These are phyloP conservation scores for Parmales sp. DNA, from an alignment of 108 stramenopile genomes.

Conservation along the genomic window DNA sequence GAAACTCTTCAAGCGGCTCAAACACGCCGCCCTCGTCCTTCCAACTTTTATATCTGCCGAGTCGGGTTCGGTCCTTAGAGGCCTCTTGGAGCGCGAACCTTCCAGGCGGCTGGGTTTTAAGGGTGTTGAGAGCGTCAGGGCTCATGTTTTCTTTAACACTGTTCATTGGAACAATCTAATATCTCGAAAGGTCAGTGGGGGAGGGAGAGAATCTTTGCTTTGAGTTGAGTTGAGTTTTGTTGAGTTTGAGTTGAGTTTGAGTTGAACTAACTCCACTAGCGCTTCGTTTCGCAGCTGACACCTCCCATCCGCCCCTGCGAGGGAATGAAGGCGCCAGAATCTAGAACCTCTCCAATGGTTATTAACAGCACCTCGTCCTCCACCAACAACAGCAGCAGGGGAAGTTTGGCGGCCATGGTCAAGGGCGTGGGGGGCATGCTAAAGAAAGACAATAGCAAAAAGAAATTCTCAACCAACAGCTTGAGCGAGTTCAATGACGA, in stretches of 20 bases:
- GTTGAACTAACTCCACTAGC: background rate
- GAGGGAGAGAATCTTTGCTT: slow-evolving; percentile 33
- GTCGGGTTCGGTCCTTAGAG: slow-evolving; percentile 49
- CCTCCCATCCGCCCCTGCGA: slow-evolving; percentile 79
- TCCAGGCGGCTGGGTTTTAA: background rate
- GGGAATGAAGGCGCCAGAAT: slow-evolving; percentile 60
- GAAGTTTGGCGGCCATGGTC: too few species aligned
- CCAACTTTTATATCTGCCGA: slow-evolving; percentile 55
- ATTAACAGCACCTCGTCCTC: too few species aligned
- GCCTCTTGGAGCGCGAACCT: slow-evolving; percentile 49
- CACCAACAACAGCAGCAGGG: too few species aligned
- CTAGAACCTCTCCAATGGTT: too few species aligned
- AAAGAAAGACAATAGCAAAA: too few species aligned
- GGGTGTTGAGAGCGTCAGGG: background rate
- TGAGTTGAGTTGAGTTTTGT: too few species aligned
- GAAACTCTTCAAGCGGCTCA: slow-evolving; percentile 80
- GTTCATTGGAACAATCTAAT: slow-evolving; percentile 57
- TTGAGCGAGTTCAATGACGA: background rate
- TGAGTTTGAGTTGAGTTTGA: background rate
- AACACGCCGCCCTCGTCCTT: slow-evolving; percentile 66
- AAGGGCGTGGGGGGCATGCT: too few species aligned
- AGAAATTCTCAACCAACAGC: too few species aligned
- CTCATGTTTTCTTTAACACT: background rate
- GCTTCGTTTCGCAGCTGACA: slow-evolving; percentile 55
- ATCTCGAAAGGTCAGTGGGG: slow-evolving; percentile 60